Base-by-base conservation (phyloP, 2,329 filamentous ascomycete genomes). In the Apiospora phragmitis region DNA sequence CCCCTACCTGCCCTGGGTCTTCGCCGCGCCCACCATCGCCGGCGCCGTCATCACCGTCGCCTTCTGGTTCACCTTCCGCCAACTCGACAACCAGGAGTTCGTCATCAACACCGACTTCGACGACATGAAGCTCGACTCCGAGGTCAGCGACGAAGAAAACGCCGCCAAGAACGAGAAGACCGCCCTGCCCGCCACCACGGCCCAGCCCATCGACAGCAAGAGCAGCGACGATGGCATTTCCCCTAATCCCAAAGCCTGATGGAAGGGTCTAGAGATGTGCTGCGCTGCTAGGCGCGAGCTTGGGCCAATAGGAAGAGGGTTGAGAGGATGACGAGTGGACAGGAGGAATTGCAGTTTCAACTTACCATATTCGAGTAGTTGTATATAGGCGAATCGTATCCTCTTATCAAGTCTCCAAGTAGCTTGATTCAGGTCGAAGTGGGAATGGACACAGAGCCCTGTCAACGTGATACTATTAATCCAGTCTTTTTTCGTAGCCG, bases 31-130 rank as follows among this genome's bases (percentile, higher is more conserved):
- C 26, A 89, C 91, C 8, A 82, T 89, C 70, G 83, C 94, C 68
- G 87, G 92, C 0, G 86, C 89, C 47, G 66, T 90, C 12, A 92
- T 90, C 43, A 91, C 90, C 35, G 73, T 85, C 4, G 83, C 85
- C 3, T 94, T 94, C 82, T 94, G 91, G 91, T 79, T 91, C 76
- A 88, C 86, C 76, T 93, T 92, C 83, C 82, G 85, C 49, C 83
- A 87, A 21, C 83, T 92, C 14, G 92, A 94, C 77, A 81, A 80
- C 32, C 83, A 90, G 73, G 92, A 94, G 78, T 79, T 79, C 62
- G 67, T 78, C 38, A 73, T 79, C 35, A 78, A 77, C 72, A 76
- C 77, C 32, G 76, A 76, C 65, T 73, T 76, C n/a, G 62, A 16
- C 12, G 76, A 79, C 67, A 75, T 79, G 73, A 77, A 77, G 76